These are phyloP conservation scores for Nicotiana rustica DNA, from an alignment of 305 asterid species.

Conservation along the genomic window DNA sequence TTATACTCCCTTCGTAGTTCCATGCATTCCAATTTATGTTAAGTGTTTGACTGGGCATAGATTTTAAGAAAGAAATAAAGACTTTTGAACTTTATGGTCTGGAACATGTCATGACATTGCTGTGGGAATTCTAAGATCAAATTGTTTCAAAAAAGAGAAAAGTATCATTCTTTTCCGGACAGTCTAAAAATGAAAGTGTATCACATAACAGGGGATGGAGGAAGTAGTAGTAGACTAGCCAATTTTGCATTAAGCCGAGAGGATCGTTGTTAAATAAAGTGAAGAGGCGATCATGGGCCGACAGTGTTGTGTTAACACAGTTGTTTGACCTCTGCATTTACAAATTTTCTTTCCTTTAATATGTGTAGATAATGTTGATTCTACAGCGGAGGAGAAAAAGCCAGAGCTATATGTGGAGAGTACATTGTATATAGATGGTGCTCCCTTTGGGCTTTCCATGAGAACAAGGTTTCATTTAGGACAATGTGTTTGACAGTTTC, in stretches of 20 bases:
- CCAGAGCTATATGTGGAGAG: constrained; percentile 88
- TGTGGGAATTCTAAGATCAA: no score
- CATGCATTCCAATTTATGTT: no score
- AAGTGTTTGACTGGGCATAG: no score
- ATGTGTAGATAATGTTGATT: constrained; percentile 63
- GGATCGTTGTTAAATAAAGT: neutral
- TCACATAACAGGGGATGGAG: neutral
- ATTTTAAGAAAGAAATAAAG: no score
- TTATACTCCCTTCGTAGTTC: neutral
- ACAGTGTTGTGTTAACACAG: neutral
- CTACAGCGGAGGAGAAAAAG: constrained; percentile 62
- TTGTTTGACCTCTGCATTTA: constrained; percentile 23
- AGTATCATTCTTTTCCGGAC: neutral
- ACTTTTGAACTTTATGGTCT: no score
- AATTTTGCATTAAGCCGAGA: neutral
- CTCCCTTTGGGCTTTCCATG: constrained; percentile 97
- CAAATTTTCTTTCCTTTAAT: constrained; percentile 23
- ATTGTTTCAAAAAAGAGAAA: no score
- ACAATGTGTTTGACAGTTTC: constrained; percentile 23
- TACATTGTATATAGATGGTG: constrained; percentile 86
- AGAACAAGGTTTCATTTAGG: constrained; percentile 73
- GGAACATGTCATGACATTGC: no score
- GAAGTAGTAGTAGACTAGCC: neutral
- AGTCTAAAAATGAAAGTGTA: neutral
- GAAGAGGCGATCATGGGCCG: neutral